Evolutionary conservation across 176 grass and related monocot species (phyloP), one percentile per base, ranked within the genome.

Genomic region (Typha latifolia): DNA sequence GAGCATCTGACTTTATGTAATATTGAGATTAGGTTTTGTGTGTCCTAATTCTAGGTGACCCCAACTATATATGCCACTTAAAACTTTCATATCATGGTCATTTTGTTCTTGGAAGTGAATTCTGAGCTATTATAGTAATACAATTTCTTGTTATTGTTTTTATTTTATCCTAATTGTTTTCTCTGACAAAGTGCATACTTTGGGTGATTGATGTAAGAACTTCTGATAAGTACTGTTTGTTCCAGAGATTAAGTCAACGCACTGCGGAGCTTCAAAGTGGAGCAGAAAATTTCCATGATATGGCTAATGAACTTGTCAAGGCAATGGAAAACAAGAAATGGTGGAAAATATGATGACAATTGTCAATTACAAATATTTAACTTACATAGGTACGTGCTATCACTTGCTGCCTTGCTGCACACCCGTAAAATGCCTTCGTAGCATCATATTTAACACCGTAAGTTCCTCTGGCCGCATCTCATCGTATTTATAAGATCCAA

Each of bases 251-350:
- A 56, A 87, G 68, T 32, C 81, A 84, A 71, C 79, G 84, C 53
- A 85, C 84, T 0, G 95, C 79, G 1, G 95, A 99, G 77, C 84
- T 99, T 48, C 70, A 99, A 83, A 84, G 71, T 24, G 83, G 85
- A n/a, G 82, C 95, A 12, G 84, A 85, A 49, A 90, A 90, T 61
- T 99, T 99, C 20, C 78, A 86, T 11, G 21, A 61, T 23, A 75
- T 93, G 56, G 95, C 86, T 1, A 77, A 85, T 73, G 83, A 99
- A 81, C 82, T 93, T 10, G 72, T 61, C 15, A 90, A 87, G 34
- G 73, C 77, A 56, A 90, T 85, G 76, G 86, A 99, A 82, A 87
- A 74, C 72, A 96, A 89, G 62, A 87, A 73, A 66, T 99, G 95
- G 95, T 99, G 95, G 89, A 93, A 81, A 76, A 69, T 72, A 69